A percentile compares a stretch with the other conserved stretches of the same genome.
Conservation (phyloP, 129 eudicot genomes). For the Artemisia argyi region DNA sequence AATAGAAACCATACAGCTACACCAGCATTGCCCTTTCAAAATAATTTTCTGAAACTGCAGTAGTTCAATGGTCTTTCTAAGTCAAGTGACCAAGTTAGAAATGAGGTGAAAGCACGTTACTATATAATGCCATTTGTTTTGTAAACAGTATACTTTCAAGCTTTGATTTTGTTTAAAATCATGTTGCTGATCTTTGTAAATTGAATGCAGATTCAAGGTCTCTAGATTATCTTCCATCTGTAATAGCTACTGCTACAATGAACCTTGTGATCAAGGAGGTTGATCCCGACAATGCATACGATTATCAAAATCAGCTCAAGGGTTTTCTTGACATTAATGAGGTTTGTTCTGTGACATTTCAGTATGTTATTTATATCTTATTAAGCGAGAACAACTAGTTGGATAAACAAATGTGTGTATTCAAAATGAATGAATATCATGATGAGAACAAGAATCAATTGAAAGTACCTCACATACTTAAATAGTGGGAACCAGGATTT, state of each 20-base stretch:
- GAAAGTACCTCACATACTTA: not conserved
- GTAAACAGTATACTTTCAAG: too few species aligned
- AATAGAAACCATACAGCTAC: too few species aligned
- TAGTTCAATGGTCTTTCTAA: too few species aligned
- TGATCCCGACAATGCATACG: slow-evolving; percentile 42
- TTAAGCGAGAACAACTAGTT: slow-evolving; percentile 16
- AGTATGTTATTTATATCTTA: not conserved
- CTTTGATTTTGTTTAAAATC: not conserved
- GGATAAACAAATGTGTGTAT: not conserved
- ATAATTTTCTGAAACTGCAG: too few species aligned
- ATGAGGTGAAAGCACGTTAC: too few species aligned
- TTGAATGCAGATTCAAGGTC: slow-evolving; percentile 36
- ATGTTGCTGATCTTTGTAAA: slow-evolving; percentile 3
- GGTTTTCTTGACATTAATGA: slow-evolving; percentile 42
- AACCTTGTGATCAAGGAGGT: slow-evolving; percentile 32
- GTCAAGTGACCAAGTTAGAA: too few species aligned
- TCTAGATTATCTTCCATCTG: slow-evolving; percentile 39
- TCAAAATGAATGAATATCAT: not conserved
- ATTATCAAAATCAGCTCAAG: slow-evolving; percentile 49
- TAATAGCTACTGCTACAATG: slow-evolving; percentile 33
- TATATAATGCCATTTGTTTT: too few species aligned
- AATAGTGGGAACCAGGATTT: too few species aligned
- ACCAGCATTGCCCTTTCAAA: too few species aligned
- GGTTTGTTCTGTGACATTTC: slow-evolving; percentile 45
- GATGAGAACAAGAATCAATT: slow-evolving; percentile 4